Evolutionary conservation across 2,329 filamentous ascomycete species (phyloP).

Genomic region (Aspergillus tamarii): DNA sequence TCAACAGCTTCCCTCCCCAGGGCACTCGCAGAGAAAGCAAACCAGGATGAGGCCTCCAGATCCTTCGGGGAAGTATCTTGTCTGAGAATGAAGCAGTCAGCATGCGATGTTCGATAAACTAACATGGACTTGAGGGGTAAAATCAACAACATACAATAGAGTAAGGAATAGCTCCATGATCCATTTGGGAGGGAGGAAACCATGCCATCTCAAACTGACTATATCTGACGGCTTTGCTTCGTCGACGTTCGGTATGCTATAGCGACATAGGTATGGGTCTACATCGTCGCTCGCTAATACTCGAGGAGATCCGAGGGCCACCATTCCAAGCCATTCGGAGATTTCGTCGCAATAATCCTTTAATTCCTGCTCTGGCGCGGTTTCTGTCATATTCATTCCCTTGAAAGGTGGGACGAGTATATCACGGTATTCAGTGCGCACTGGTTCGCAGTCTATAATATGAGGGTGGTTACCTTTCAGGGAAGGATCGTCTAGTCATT

Average conservation of each 20-base stretch:
- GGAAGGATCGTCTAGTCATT: slow-evolving; percentile 30
- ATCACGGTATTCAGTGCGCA: slow-evolving; percentile 26
- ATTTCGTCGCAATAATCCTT: slow-evolving; percentile 64
- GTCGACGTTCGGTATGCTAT: slow-evolving; percentile 40
- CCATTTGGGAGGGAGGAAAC: slow-evolving; percentile 45
- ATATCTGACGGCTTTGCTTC: slow-evolving; percentile 28
- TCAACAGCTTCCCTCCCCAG: slow-evolving; percentile 42
- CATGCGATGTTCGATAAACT: background rate
- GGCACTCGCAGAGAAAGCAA: slow-evolving; percentile 37
- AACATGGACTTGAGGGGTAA: background rate
- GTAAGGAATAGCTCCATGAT: slow-evolving; percentile 39
- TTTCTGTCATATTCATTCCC: slow-evolving; percentile 27
- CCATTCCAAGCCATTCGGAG: slow-evolving; percentile 65
- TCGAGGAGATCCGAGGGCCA: slow-evolving; percentile 50
- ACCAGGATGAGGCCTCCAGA: slow-evolving; percentile 31
- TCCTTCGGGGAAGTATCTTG: slow-evolving; percentile 20
- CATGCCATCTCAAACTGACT: slow-evolving; percentile 47
- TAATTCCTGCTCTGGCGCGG: slow-evolving; percentile 49
- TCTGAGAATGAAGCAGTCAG: slow-evolving; percentile 21
- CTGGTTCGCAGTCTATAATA: slow-evolving; percentile 33
- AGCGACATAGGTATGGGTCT: slow-evolving; percentile 50
- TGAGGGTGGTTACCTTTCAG: slow-evolving; percentile 45
- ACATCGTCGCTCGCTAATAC: slow-evolving; percentile 41
- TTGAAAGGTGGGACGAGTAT: slow-evolving; percentile 39
- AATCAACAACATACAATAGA: slow-evolving; percentile 38